phyloP scores from a whole-genome alignment of 2,329 filamentous ascomycete genomes.

The Aureobasidium sp. region DNA sequence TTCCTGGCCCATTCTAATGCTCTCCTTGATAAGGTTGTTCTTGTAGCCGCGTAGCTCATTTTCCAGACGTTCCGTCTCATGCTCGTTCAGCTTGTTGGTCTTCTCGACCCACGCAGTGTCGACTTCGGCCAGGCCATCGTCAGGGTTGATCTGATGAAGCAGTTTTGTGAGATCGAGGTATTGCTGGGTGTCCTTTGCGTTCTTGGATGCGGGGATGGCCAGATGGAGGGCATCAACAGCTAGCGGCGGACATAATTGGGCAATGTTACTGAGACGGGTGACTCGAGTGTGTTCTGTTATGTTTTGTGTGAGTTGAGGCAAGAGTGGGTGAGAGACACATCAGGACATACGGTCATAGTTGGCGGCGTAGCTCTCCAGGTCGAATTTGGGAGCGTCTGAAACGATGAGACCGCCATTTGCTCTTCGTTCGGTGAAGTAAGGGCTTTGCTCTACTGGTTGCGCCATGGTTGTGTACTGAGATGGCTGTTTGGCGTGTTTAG shows the following conservation, averaged over 20 bases:
- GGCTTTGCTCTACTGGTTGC: constrained; percentile 16
- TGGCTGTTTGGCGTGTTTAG: background rate
- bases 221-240: constrained; percentile 73
- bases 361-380: constrained; percentile 81
- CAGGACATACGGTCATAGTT: constrained; percentile 68
- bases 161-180: constrained; percentile 65
- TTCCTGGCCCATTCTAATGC: constrained; percentile 94
- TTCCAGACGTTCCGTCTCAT: constrained; percentile 70
- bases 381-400: constrained; percentile 45
- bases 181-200: constrained; percentile 61
- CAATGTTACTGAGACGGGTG: constrained; percentile 76
- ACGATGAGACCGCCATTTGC: constrained; percentile 15
- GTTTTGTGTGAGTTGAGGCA: constrained; percentile 44
- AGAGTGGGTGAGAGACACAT: background rate
- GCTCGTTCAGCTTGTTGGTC: constrained; percentile 58
- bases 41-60: constrained; percentile 85
- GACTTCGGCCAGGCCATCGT: constrained; percentile 58
- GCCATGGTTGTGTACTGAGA: constrained; percentile 13
- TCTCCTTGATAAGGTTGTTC: constrained; percentile 96
- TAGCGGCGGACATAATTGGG: constrained; percentile 67
- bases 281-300: constrained; percentile 76
- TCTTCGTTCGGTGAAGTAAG: constrained; percentile 15
- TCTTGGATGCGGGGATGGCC: constrained; percentile 69
- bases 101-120: constrained; percentile 72
- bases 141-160: constrained; percentile 56